Conservation (phyloP, 2,329 filamentous ascomycete genomes). For the Endocalyx cinctus region DNA sequence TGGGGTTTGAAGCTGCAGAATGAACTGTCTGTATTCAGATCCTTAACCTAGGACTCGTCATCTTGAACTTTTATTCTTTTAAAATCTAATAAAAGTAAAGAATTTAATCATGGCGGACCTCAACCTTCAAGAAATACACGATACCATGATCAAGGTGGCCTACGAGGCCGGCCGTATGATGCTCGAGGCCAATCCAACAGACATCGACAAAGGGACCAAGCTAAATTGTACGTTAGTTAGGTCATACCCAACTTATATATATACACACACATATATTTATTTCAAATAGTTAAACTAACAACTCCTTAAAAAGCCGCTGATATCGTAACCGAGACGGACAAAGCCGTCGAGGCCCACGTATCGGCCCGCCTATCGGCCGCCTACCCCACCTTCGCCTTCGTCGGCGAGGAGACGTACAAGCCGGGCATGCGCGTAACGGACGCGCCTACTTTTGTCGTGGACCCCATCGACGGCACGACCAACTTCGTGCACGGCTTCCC, state of each 20-base stretch:
- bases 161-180: slow-evolving; percentile 63
- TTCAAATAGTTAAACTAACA: background rate
- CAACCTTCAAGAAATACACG: slow-evolving; percentile 57
- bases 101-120: slow-evolving; percentile 57
- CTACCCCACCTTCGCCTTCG: slow-evolving; percentile 58
- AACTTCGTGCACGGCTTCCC: slow-evolving; percentile 78
- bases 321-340: slow-evolving; percentile 64
- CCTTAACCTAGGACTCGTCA: too few relatives aligned
- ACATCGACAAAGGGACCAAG: slow-evolving; percentile 55
- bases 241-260: too few relatives aligned
- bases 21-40: too few relatives aligned
- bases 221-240: slow-evolving; percentile 52
- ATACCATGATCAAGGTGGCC: slow-evolving; percentile 56
- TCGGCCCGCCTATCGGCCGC: slow-evolving; percentile 43
- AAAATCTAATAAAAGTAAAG: too few relatives aligned
- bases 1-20: too few relatives aligned
- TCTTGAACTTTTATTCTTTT: too few relatives aligned
- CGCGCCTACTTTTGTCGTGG: slow-evolving; percentile 72
- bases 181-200: slow-evolving; percentile 53
- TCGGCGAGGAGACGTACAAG: slow-evolving; percentile 74
- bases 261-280: background rate
- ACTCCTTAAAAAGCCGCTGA: slow-evolving; percentile 50
- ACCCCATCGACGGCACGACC: slow-evolving; percentile 78
- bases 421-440: slow-evolving; percentile 58
- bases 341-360: slow-evolving; percentile 61